Evolutionary conservation across 1,284 basidiomycete genomes (phyloP), one percentile per base, ranked within the genome.

Genomic region (Cryptococcus depauperatus): DNA sequence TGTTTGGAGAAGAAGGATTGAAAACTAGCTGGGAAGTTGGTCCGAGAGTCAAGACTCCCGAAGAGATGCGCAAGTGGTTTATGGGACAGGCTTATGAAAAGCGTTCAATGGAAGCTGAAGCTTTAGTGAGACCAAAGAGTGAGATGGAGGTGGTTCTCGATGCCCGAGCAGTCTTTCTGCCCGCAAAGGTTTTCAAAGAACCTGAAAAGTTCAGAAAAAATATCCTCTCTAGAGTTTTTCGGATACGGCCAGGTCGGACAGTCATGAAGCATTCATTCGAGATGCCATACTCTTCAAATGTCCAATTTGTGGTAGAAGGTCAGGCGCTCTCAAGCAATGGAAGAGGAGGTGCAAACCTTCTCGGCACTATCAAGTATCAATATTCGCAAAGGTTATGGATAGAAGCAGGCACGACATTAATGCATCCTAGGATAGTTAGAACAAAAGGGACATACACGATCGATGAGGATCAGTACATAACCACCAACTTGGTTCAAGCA

Each of bases 1-100:
- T 74, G 37, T 72, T 76, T 41, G 77, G 77, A 2, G 73, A 75
- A 50, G 71, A 74, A 35, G 77, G 76, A 0, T 54, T 78, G 33
- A 68, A 70, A 47, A 72, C 73, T 2, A 63, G 58, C 9, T 76
- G 73, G 73, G 67, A 73, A 45, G 59, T 76, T 6, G 70, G 73
- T 23, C 65, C 65, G 30, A 65, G 60, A 37, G 66, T 71, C 9
- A 71, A 72, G 55, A 66, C 70, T 2, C 61, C 69, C 1, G 66
- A 64, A 18, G 73, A 75, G 65, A 54, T 74, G 29, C 55, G 65
- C 13, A 62, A 61, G 11, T 74, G 75, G 51, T 75, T 74, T 38
- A 67, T 72, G 49, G 56, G 65, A 11, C 65, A 75, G 46, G 63
- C 64, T 1, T 59, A 70, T 11, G 61, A 71, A 35, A 71, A 70